These are phyloP conservation scores for Saccharomyces hybrid DNA, from an alignment of 1,139 yeast species.

Conservation along the genomic window DNA sequence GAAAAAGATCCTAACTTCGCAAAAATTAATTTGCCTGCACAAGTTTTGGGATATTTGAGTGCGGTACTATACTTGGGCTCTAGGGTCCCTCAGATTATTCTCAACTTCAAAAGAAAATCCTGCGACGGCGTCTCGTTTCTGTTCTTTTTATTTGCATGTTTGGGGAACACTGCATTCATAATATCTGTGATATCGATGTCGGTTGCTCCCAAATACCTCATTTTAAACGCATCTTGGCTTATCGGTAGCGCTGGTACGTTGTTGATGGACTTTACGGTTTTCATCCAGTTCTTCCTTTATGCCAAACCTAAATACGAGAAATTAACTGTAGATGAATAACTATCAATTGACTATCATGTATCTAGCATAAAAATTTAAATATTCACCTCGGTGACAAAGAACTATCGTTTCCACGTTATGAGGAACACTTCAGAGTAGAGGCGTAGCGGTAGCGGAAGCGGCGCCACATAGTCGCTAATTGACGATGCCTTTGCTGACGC, in stretches of 20 bases:
- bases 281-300: conserved; percentile 79
- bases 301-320: conserved; percentile 16
- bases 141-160: conserved; percentile 86
- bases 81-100: conserved; percentile 77
- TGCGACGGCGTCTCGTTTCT: conserved; percentile 90
- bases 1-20: conserved; percentile 34
- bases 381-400: too few species aligned
- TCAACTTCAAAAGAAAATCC: conserved; percentile 76
- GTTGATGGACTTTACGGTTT: conserved; percentile 72
- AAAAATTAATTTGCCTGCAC: conserved; percentile 65
- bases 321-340: neutral
- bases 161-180: conserved; percentile 86
- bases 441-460: too few species aligned
- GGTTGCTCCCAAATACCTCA: conserved; percentile 55
- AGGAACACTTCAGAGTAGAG: neutral
- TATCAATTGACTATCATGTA: neutral
- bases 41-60: conserved; percentile 85
- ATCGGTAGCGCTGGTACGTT: conserved; percentile 89
- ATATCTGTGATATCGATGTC: conserved; percentile 74
- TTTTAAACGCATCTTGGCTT: conserved; percentile 86
- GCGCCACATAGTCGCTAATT: neutral
- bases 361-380: too few species aligned
- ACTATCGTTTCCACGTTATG: too few species aligned
- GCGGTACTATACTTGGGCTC: conserved; percentile 82
- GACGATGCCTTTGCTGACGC: neutral